Conservation (phyloP, 2,329 filamentous ascomycete species). For the Aspergillus carbonarius region DNA sequence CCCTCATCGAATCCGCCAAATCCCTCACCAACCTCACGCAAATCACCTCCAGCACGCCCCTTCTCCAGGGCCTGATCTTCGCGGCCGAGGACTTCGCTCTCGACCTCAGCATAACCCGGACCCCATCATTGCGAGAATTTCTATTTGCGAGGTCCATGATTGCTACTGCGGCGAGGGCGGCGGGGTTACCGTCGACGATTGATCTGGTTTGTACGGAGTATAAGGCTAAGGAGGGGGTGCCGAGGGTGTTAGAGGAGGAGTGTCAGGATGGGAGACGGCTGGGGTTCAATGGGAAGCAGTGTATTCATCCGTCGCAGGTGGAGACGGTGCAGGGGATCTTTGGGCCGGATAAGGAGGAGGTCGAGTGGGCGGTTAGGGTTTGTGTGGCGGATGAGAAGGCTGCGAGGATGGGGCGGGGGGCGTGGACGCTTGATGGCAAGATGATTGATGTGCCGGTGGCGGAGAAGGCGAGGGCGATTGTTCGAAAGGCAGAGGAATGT, state of each 20-base stretch:
- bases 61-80: slow-evolving; percentile 80
- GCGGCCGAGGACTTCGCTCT: slow-evolving; percentile 92
- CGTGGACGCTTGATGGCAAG: slow-evolving; percentile 86
- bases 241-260: slow-evolving; percentile 65
- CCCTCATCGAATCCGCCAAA: slow-evolving; percentile 67
- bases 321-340: slow-evolving; percentile 73
- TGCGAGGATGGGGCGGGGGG: slow-evolving; percentile 69
- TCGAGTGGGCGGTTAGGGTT: slow-evolving; percentile 79
- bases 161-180: slow-evolving; percentile 77
- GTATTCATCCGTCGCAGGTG: slow-evolving; percentile 87
- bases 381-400: slow-evolving; percentile 80
- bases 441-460: slow-evolving; percentile 90
- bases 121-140: slow-evolving; percentile 78
- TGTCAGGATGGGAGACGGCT: slow-evolving; percentile 71
- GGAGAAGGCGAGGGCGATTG: slow-evolving; percentile 67
- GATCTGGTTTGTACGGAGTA: slow-evolving; percentile 88
- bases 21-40: slow-evolving; percentile 70
- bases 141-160: slow-evolving; percentile 85
- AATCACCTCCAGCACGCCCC: slow-evolving; percentile 72
- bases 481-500: slow-evolving; percentile 67
- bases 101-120: slow-evolving; percentile 80
- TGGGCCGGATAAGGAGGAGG: slow-evolving; percentile 66
- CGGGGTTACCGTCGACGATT: slow-evolving; percentile 72
- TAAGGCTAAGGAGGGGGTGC: slow-evolving; percentile 56
- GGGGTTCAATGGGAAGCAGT: slow-evolving; percentile 96